These are phyloP conservation scores for Amborella trichopoda DNA, from an alignment of 164 flowering plant genomes.

Conservation along the genomic window DNA sequence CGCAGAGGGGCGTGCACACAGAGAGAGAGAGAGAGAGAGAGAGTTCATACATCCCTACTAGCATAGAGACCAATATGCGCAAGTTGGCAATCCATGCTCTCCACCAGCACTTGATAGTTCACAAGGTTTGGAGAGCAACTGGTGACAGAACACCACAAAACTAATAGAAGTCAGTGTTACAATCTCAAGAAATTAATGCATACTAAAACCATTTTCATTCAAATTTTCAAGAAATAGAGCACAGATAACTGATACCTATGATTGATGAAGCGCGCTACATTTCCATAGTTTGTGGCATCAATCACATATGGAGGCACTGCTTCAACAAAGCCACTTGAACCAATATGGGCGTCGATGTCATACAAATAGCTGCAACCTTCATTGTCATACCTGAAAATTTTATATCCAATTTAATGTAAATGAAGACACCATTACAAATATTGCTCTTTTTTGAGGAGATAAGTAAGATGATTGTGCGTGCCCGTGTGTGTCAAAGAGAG, in stretches of 20 bases:
- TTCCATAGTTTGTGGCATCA: constrained; percentile 83
- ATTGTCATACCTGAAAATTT: constrained; percentile 34
- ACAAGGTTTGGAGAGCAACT: constrained; percentile 92
- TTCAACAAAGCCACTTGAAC: constrained; percentile 55
- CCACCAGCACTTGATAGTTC: constrained; percentile 82
- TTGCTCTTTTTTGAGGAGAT: too few species aligned
- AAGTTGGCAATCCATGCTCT: constrained; percentile 80
- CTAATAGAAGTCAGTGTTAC: too few species aligned
- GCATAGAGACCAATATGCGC: constrained; percentile 92
- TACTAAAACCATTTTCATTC: too few species aligned
- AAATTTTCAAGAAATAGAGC: background rate
- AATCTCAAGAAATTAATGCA: too few species aligned
- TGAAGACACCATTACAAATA: too few species aligned
- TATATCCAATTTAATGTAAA: too few species aligned
- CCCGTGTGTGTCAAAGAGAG: too few species aligned
- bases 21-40: constrained; percentile 8
- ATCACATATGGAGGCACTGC: constrained; percentile 45
- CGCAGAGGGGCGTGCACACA: too few species aligned
- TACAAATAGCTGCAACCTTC: constrained; percentile 58
- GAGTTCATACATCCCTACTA: constrained; percentile 62
- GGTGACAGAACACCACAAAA: constrained; percentile 7
- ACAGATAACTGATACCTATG: constrained; percentile 53
- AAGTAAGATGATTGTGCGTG: too few species aligned
- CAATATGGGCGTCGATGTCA: constrained; percentile 44
- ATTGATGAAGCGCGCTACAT: constrained; percentile 86